A percentile compares a stretch with the other conserved stretches of the same genome.
phyloP scores from a whole-genome alignment of 306 rosid genomes.

The Cucurbita ficifolia region DNA sequence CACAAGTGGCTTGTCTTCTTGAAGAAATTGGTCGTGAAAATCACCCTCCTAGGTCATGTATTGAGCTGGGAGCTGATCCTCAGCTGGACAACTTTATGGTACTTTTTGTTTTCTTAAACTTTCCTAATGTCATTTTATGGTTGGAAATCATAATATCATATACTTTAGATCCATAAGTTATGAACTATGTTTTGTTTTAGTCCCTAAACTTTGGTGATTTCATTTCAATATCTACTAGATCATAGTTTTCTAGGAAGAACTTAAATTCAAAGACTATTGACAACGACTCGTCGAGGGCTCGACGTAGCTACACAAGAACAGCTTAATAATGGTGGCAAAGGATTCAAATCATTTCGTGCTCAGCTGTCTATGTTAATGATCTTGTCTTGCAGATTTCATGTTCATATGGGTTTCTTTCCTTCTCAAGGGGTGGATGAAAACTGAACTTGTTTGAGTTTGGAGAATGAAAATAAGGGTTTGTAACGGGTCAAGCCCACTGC shows the following conservation, averaged over 20 bases:
- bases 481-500: too few relatives aligned
- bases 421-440: background rate
- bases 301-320: background rate
- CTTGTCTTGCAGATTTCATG: background rate
- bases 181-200: background rate
- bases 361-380: background rate
- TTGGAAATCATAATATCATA: background rate
- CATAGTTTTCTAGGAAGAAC: background rate
- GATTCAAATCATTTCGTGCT: background rate
- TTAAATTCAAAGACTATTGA: background rate
- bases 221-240: background rate
- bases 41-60: slow-evolving; percentile 14
- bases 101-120: background rate
- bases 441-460: background rate
- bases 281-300: too few relatives aligned
- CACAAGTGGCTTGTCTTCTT: slow-evolving; percentile 39
- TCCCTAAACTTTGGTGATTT: background rate
- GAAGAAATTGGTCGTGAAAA: slow-evolving; percentile 42
- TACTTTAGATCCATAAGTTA: background rate
- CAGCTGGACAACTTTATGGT: slow-evolving; percentile 81
- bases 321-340: background rate
- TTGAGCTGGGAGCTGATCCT: slow-evolving; percentile 68
- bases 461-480: background rate
- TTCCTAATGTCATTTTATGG: background rate
- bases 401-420: background rate